Base-by-base conservation (phyloP, 2,329 filamentous ascomycete genomes). In the Pezicula radicicola region DNA sequence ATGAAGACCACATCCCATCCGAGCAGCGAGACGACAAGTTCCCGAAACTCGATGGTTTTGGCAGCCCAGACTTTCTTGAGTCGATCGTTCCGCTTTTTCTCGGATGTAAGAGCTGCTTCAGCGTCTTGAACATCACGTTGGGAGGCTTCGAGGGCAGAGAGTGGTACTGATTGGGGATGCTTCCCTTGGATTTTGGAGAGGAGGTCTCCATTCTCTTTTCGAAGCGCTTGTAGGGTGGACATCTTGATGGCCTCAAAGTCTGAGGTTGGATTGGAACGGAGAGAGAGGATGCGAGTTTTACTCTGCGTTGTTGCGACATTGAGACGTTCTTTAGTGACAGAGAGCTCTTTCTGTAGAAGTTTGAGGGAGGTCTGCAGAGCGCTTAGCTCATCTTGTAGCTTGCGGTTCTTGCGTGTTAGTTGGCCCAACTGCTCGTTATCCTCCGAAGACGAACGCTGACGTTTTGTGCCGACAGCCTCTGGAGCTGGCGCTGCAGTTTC, bases 1-100 rank as follows among this genome's bases (percentile, higher is more conserved):
- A 97, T 87, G 68, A 99, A 97, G 30, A 94, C 91, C 12, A 97
- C 84, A 49, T 93, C 93, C 88, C 92, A 99, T 0, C 94, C 94
- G 0, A 99, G 79, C 1, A 96, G 87, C 18, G 86, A 91, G 57
- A 92, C 92, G 53, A 99, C 92, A 30, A 92, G 91, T 72, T 97
- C 91, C 46, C 95, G 90, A 74, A 99, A 97, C 72, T 99, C 94
- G 62, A 88, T 84, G 1, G 89, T 91, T 69, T 97, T 99, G 60
- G 88, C 83, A 0, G 83, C 83, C 88, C 91, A 99, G 52, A 97
- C 94, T 65, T 97, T 89, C 62, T 95, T 96, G 12, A 97, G 83
- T 2, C 94, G 88, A 19, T 84, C 79, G 57, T 89, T 88, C 44
- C 89, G 86, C 71, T 97, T 99, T 59, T 94, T 88, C 37, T 87